Percentiles rank a stretch among this genome's conserved stretches.
Conservation (phyloP, 2,329 filamentous ascomycete genomes). For the Colletotrichum tropicicola region DNA sequence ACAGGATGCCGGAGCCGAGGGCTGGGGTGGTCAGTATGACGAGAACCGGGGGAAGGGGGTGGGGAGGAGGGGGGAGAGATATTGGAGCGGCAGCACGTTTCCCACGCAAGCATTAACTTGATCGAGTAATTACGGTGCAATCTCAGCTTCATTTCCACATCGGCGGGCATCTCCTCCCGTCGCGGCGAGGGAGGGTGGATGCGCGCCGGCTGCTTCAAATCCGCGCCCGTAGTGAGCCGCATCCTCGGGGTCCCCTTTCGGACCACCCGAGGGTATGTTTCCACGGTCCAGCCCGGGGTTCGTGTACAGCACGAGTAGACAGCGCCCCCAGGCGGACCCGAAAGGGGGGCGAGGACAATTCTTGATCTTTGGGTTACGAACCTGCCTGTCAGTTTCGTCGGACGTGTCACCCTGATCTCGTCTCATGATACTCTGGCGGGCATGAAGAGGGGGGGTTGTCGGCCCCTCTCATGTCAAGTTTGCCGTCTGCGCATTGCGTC, state of each 20-base stretch:
- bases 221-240: conserved; percentile 89
- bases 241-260: conserved; percentile 43
- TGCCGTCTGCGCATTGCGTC: conserved; percentile 38
- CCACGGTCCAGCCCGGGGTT: not conserved
- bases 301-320: not conserved
- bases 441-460: not conserved
- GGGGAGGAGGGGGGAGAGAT: conserved; percentile 41
- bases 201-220: conserved; percentile 59
- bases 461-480: not conserved
- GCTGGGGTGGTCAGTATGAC: conserved; percentile 64
- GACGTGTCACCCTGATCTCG: conserved; percentile 25
- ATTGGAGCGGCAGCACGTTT: conserved; percentile 91
- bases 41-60: conserved; percentile 34
- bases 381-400: conserved; percentile 38
- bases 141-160: conserved; percentile 81
- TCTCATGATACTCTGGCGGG: conserved; percentile 16
- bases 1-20: conserved; percentile 84
- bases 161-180: conserved; percentile 49
- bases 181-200: conserved; percentile 59
- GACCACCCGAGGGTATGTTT: not conserved
- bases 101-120: conserved; percentile 99
- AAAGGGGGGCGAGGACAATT: conserved; percentile 31
- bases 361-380: conserved; percentile 49
- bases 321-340: not conserved
- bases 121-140: conserved; percentile 95